Evolutionary conservation across 768 basidiomycete genomes (phyloP).

Genomic region (Naganishia antarctica): DNA sequence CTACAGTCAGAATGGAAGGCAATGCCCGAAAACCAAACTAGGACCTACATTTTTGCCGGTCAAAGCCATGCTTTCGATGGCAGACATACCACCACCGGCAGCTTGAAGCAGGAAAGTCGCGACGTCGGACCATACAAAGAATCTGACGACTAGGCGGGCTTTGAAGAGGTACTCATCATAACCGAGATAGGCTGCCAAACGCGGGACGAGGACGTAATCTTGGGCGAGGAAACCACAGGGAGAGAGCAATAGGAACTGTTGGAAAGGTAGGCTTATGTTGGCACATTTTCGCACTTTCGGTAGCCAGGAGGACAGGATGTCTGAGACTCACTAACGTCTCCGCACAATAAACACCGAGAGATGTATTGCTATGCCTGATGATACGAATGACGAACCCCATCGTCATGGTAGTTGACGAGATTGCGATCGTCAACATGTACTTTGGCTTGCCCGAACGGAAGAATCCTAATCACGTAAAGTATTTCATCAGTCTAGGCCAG

Average conservation of each 20-base stretch:
- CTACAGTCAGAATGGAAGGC: background rate
- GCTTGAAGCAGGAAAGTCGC: conserved; percentile 48
- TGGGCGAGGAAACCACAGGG: conserved; percentile 48
- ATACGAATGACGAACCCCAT: conserved; percentile 43
- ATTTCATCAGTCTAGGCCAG: background rate
- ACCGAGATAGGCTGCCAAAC: conserved; percentile 39
- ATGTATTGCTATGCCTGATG: conserved; percentile 36
- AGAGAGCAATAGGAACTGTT: conserved; percentile 40
- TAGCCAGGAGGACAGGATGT: too few species aligned
- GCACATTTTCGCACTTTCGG: too few species aligned
- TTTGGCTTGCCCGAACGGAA: conserved; percentile 11
- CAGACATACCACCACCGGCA: conserved; percentile 44
- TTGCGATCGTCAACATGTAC: conserved; percentile 17
- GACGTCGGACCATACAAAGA: conserved; percentile 47
- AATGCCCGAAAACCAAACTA: background rate
- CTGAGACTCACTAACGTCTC: conserved; percentile 33
- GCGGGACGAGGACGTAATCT: conserved; percentile 47
- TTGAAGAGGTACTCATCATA: conserved; percentile 38
- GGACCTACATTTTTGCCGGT: conserved; percentile 34
- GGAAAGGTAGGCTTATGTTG: too few species aligned
- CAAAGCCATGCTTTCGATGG: conserved; percentile 32
- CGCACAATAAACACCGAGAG: conserved; percentile 41
- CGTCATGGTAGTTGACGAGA: conserved; percentile 30
- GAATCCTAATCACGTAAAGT: background rate
- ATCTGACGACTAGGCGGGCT: conserved; percentile 37